These are phyloP conservation scores for Veloboletus limbatus DNA, from an alignment of 1,284 basidiomycete species.

Conservation along the genomic window DNA sequence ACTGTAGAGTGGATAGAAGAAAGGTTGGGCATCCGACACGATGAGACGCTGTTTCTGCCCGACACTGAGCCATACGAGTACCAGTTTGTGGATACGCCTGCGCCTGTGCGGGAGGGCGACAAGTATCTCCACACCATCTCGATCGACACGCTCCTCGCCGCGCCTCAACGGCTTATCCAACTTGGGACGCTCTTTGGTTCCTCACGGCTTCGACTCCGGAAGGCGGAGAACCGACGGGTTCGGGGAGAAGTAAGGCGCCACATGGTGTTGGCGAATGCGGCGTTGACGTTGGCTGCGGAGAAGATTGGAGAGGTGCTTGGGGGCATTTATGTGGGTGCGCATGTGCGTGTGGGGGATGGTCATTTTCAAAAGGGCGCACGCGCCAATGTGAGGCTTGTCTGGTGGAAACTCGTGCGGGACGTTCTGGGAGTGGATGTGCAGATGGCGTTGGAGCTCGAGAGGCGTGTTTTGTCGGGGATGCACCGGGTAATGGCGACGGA, in stretches of 20 bases:
- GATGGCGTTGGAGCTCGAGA: conserved; percentile 42
- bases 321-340: conserved; percentile 57
- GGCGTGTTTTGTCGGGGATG: too few species aligned
- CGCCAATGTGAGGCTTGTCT: conserved; percentile 45
- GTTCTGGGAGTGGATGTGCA: conserved; percentile 40
- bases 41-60: conserved; percentile 47
- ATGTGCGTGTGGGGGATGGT: conserved; percentile 68
- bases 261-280: conserved; percentile 53
- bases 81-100: conserved; percentile 58
- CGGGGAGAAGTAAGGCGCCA: conserved; percentile 46
- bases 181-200: conserved; percentile 71
- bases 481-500: too few species aligned
- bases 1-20: conserved; percentile 48
- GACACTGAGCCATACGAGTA: conserved; percentile 62
- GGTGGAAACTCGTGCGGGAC: conserved; percentile 54
- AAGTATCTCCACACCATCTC: conserved; percentile 45
- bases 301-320: conserved; percentile 46
- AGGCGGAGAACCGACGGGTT: conserved; percentile 37
- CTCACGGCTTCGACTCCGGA: conserved; percentile 54
- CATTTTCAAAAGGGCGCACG: conserved; percentile 46
- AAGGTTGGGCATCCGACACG: conserved; percentile 37
- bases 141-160: conserved; percentile 16
- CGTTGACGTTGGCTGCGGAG: conserved; percentile 42
- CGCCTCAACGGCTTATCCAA: conserved; percentile 48
- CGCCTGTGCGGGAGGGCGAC: conserved; percentile 22